These are phyloP conservation scores for Nemania sp. DNA, from an alignment of 2,329 filamentous ascomycete species.

Conservation along the genomic window DNA sequence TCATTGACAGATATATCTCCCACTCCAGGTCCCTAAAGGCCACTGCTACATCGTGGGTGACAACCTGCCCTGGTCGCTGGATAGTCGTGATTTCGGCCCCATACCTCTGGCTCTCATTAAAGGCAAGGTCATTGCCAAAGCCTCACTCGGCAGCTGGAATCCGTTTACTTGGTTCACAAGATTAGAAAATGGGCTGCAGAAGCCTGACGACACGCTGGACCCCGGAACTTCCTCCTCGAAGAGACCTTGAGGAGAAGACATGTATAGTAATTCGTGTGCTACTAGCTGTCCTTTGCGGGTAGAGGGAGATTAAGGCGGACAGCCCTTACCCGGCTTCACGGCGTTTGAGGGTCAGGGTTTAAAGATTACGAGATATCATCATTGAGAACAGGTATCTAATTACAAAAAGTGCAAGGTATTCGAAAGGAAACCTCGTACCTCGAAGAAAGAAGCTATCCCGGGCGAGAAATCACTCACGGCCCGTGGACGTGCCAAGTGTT, in stretches of 20 bases:
- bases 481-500: not conserved
- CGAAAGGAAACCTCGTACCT: slow-evolving; percentile 12
- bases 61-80: slow-evolving; percentile 80
- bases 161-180: slow-evolving; percentile 57
- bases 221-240: not conserved
- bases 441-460: slow-evolving; percentile 12
- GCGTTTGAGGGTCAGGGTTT: slow-evolving; percentile 14
- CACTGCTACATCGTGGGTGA: slow-evolving; percentile 93
- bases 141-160: slow-evolving; percentile 43
- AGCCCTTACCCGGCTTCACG: slow-evolving; percentile 19
- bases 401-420: slow-evolving; percentile 33
- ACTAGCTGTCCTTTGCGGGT: not conserved
- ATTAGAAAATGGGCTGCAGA: slow-evolving; percentile 49
- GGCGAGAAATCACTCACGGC: slow-evolving; percentile 16
- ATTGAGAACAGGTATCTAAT: slow-evolving; percentile 37
- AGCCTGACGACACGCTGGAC: slow-evolving; percentile 5
- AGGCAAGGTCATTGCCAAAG: slow-evolving; percentile 75
- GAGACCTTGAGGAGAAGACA: not conserved
- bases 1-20: not conserved
- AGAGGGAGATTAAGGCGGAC: not conserved
- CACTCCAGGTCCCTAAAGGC: slow-evolving; percentile 75
- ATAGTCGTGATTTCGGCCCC: slow-evolving; percentile 86
- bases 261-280: slow-evolving; percentile 7
- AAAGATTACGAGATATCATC: slow-evolving; percentile 36
- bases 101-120: slow-evolving; percentile 82